Base-by-base conservation (phyloP, 495 filamentous ascomycete species). In the Pseudevernia furfuracea region DNA sequence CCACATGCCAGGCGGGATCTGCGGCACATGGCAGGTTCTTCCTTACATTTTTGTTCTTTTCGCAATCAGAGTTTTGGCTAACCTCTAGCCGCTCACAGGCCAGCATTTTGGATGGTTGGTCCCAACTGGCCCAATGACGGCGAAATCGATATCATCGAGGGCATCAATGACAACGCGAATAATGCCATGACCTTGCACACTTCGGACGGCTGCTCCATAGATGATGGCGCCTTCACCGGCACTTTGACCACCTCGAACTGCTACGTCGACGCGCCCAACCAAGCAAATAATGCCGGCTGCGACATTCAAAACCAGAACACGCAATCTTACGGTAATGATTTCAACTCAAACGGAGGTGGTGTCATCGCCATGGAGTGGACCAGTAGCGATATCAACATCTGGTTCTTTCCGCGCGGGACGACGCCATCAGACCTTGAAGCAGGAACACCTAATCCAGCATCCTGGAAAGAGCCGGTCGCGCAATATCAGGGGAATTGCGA, bases 81-180 rank as follows among this genome's bases (percentile, higher is more conserved):
- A 39, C 19, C 8, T n/a, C 5, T 43, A 3, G 0, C 37, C 30
- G 1, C 9, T 62, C 21, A 41, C 60, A 55, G 87, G 88, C 88
- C 88, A 25, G 84, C 88, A n/a, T 82, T 82, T 59, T 71, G 66
- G 66, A 65, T 68, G 66, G 41, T 59, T 17, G 66, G 90, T 23
- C 80, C 81, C 9, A 78, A 85, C 57, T 97, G 92, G 92, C 92
- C 91, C 0, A 72, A 75, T 15, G 79, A 82, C 43, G 92, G 92
- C 28, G 92, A 97, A 74, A 92, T 96, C 66, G 92, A 96, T 78
- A 91, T 96, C 68, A 87, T 96, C 72, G 91, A 97, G 72, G 89
- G 89, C 48, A 88, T 95, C 65, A 91, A 94, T 74, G 69, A 77
- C 41, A 79, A 86, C 58, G 74, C 78, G 0, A 76, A 80, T 60